Conservation (phyloP, 2,329 filamentous ascomycete genomes). For the Raffaelea ambrosiae region DNA sequence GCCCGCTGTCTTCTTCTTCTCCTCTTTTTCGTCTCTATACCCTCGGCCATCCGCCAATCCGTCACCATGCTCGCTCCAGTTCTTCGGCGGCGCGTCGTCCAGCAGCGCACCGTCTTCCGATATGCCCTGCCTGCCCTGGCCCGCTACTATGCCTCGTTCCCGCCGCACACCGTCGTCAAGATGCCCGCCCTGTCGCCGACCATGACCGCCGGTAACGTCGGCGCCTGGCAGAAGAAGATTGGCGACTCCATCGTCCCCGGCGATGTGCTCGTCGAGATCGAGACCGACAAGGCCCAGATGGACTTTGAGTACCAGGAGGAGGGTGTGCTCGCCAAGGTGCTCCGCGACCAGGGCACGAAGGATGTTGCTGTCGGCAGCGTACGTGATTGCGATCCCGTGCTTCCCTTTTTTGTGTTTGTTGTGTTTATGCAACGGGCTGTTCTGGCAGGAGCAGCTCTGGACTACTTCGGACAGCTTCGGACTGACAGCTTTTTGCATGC, state of each 20-base stretch:
- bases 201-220: constrained; percentile 95
- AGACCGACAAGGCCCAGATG: constrained; percentile 93
- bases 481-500: too few relatives aligned
- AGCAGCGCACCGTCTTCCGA: constrained; percentile 40
- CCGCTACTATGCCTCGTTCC: constrained; percentile 73
- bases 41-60: background rate
- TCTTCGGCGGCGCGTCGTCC: constrained; percentile 53
- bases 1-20: background rate
- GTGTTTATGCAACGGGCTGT: background rate
- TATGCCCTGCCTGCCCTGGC: constrained; percentile 45
- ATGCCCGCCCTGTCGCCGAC: constrained; percentile 98
- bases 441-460: too few relatives aligned
- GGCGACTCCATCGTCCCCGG: constrained; percentile 82
- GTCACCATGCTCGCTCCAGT: constrained; percentile 53
- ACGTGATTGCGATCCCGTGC: constrained; percentile 33
- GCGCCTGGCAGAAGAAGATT: constrained; percentile 93
- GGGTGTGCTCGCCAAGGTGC: constrained; percentile 77
- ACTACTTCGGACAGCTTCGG: too few relatives aligned
- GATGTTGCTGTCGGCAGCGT: constrained; percentile 92
- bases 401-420: background rate
- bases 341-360: constrained; percentile 89
- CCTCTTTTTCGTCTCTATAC: background rate
- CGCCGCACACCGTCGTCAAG: constrained; percentile 87
- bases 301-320: constrained; percentile 91
- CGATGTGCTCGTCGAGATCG: constrained; percentile 88